phyloP scores from a whole-genome alignment of 352 stramenopile species.

The Phytopythium helicoides region DNA sequence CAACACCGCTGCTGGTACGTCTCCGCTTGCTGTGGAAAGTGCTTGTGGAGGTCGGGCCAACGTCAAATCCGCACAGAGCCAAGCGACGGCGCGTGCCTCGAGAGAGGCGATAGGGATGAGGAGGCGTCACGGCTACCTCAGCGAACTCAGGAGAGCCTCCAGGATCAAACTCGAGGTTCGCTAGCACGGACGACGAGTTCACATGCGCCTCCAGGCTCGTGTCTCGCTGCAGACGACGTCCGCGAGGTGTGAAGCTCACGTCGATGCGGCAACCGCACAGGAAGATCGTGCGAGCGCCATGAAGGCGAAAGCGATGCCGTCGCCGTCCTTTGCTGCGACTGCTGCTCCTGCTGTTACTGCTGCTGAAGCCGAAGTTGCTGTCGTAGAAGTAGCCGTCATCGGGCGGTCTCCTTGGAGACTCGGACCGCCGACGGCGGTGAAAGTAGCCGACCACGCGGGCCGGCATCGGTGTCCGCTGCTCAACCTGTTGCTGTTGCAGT shows the following conservation, averaged over 20 bases:
- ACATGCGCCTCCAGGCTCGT: not conserved
- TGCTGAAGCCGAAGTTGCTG: not conserved
- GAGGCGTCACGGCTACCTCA: not conserved
- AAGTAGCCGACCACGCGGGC: constrained; percentile 2
- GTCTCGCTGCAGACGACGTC: not conserved
- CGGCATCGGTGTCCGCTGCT: not conserved
- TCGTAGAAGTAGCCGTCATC: not conserved
- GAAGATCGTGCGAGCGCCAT: not conserved
- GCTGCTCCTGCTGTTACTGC: not conserved
- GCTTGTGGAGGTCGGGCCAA: not conserved
- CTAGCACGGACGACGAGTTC: not conserved
- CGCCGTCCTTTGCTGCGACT: not conserved
- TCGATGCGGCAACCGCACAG: constrained; percentile 8
- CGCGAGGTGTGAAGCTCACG: constrained; percentile 6
- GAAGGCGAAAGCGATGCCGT: not conserved
- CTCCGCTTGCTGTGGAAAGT: not conserved
- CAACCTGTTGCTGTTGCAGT: not conserved
- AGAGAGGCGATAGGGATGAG: not conserved
- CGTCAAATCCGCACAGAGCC: constrained; percentile 4
- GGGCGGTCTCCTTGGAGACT: not conserved
- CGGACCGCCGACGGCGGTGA: not conserved
- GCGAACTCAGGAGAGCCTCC: not conserved
- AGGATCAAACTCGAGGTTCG: constrained; percentile 5
- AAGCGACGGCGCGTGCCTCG: constrained; percentile 1
- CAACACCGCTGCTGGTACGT: not conserved